phyloP scores from a whole-genome alignment of 208 protist species.

The Trypanosoma lewisi region DNA sequence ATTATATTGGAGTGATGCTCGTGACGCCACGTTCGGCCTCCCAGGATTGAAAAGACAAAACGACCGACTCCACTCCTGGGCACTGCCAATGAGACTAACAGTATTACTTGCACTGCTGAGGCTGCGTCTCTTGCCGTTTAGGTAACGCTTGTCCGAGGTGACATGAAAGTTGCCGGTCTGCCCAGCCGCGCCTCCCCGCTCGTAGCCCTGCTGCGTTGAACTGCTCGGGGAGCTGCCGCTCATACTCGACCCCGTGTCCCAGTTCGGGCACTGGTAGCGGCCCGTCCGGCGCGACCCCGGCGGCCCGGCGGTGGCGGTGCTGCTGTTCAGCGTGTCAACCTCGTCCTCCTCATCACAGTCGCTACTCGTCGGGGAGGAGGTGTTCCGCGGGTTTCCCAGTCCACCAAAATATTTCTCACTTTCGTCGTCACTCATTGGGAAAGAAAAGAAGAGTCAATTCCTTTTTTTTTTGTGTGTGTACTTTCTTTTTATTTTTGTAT shows the following conservation, averaged over 20 bases:
- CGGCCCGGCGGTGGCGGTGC: conserved; percentile 79
- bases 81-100: conserved; percentile 42
- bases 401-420: conserved; percentile 1
- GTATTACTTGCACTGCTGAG: conserved; percentile 57
- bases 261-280: conserved; percentile 41
- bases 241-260: conserved; percentile 29
- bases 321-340: conserved; percentile 37
- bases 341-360: conserved; percentile 17
- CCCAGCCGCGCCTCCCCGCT: conserved; percentile 22
- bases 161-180: conserved; percentile 36
- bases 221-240: conserved; percentile 19
- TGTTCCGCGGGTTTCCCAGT: neutral
- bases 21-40: neutral
- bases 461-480: neutral
- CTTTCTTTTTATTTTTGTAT: neutral
- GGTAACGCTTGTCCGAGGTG: neutral
- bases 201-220: conserved; percentile 2
- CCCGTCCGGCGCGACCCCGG: conserved; percentile 56
- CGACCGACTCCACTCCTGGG: conserved; percentile 69
- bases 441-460: neutral
- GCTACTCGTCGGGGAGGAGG: neutral
- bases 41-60: conserved; percentile 71
- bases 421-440: neutral
- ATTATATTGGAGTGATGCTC: conserved; percentile 15
- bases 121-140: conserved; percentile 9